A percentile compares a stretch with the other conserved stretches of the same genome.
phyloP scores from a whole-genome alignment of 2,329 filamentous ascomycete species.

The Phialophora expanda region DNA sequence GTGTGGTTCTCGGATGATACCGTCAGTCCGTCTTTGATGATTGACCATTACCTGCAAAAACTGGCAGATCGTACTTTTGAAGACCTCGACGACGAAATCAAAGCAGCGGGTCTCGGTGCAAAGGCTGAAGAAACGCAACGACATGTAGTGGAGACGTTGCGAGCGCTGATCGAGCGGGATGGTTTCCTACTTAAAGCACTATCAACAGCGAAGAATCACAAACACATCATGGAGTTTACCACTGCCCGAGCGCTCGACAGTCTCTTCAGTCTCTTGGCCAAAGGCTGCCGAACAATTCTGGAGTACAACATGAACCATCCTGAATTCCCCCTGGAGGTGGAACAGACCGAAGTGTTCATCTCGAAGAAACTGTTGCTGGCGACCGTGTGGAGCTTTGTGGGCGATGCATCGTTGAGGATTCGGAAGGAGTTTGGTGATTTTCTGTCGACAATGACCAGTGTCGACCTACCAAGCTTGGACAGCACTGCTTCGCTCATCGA shows the following conservation, averaged over 20 bases:
- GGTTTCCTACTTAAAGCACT: conserved; percentile 81
- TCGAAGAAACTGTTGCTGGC: conserved; percentile 94
- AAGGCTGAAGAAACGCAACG: conserved; percentile 80
- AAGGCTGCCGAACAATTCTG: conserved; percentile 86
- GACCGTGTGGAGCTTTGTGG: conserved; percentile 92
- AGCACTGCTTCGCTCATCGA: conserved; percentile 88
- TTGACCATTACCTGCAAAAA: conserved; percentile 84
- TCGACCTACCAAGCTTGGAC: conserved; percentile 80
- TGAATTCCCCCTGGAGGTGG: conserved; percentile 89
- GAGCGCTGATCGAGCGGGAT: conserved; percentile 75
- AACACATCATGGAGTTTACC: conserved; percentile 99
- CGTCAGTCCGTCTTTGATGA: conserved; percentile 90
- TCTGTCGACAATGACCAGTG: conserved; percentile 78
- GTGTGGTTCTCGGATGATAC: conserved; percentile 99
- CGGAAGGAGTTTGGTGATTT: conserved; percentile 89
- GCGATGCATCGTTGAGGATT: conserved; percentile 86
- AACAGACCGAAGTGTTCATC: conserved; percentile 86
- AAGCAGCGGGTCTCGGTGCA: conserved; percentile 74
- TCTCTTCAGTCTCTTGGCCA: conserved; percentile 93
- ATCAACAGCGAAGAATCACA: conserved; percentile 74
- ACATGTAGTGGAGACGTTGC: conserved; percentile 78
- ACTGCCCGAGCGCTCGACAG: conserved; percentile 88
- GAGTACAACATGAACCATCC: conserved; percentile 95
- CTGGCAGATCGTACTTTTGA: conserved; percentile 86
- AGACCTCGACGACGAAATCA: conserved; percentile 90